Conservation (phyloP, 116 monocot species). For the Dioscorea cayenensis region DNA sequence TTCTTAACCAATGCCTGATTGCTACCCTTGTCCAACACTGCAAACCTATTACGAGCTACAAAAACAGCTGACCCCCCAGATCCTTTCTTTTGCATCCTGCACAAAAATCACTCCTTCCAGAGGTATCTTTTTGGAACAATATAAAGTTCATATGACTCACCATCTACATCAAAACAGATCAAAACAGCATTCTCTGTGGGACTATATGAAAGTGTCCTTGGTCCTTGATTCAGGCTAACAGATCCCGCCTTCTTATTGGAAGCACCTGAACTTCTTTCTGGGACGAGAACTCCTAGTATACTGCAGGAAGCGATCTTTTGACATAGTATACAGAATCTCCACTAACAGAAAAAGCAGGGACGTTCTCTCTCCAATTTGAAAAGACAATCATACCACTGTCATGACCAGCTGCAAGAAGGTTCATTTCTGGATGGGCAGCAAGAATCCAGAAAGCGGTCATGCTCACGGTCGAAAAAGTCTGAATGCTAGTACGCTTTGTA, state of each 20-base stretch:
- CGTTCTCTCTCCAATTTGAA: conserved; percentile 88
- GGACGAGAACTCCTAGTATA: conserved; percentile 58
- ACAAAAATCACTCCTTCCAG: conserved; percentile 14
- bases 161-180: conserved; percentile 44
- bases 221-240: conserved; percentile 67
- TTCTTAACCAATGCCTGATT: conserved; percentile 23
- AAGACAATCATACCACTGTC: conserved; percentile 94
- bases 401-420: conserved; percentile 89
- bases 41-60: conserved; percentile 24
- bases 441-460: conserved; percentile 96
- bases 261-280: conserved; percentile 73
- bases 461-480: conserved; percentile 87
- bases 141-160: conserved; percentile 18
- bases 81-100: conserved; percentile 23
- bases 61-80: conserved; percentile 19
- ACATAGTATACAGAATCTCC: conserved; percentile 68
- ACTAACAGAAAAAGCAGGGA: conserved; percentile 69
- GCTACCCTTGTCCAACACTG: conserved; percentile 19
- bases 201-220: conserved; percentile 71
- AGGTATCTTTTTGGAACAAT: conserved; percentile 17
- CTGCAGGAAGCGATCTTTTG: conserved; percentile 75
- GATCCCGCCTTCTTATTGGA: conserved; percentile 68
- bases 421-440: conserved; percentile 83
- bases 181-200: conserved; percentile 90
- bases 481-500: conserved; percentile 79